phyloP scores from a whole-genome alignment of 805 yeast species.

The Myxozyma vanderwaltii region DNA sequence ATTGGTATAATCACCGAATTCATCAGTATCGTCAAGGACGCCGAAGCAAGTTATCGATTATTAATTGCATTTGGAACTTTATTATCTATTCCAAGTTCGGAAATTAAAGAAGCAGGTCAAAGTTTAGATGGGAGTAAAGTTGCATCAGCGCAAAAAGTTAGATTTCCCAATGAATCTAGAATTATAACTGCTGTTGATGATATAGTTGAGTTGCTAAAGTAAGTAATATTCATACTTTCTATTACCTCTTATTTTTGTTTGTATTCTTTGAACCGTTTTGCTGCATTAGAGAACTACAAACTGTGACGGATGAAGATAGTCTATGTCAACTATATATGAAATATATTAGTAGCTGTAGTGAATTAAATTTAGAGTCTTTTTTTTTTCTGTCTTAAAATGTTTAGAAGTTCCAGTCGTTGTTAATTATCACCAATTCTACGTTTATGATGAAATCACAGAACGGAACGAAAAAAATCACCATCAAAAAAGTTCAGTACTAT shows the following conservation, averaged over 20 bases:
- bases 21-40: constrained; percentile 44
- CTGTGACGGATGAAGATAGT: no score
- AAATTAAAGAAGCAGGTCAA: constrained; percentile 21
- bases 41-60: constrained; percentile 71
- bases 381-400: no score
- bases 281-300: no score
- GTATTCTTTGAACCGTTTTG: no score
- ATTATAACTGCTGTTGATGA: constrained; percentile 21
- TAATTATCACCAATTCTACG: not conserved
- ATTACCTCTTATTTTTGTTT: no score
- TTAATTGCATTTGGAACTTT: constrained; percentile 66
- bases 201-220: constrained; percentile 11
- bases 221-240: not conserved
- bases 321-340: no score
- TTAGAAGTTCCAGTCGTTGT: not conserved
- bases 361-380: not conserved
- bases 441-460: not conserved
- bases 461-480: constrained; percentile 36
- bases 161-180: constrained; percentile 13
- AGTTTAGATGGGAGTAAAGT: constrained; percentile 21
- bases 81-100: constrained; percentile 33
- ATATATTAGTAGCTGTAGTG: no score
- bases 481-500: constrained; percentile 50
- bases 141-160: constrained; percentile 7
- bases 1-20: constrained; percentile 42